phyloP scores from a whole-genome alignment of 441 rosid species.

The Metrosideros polymorpha region DNA sequence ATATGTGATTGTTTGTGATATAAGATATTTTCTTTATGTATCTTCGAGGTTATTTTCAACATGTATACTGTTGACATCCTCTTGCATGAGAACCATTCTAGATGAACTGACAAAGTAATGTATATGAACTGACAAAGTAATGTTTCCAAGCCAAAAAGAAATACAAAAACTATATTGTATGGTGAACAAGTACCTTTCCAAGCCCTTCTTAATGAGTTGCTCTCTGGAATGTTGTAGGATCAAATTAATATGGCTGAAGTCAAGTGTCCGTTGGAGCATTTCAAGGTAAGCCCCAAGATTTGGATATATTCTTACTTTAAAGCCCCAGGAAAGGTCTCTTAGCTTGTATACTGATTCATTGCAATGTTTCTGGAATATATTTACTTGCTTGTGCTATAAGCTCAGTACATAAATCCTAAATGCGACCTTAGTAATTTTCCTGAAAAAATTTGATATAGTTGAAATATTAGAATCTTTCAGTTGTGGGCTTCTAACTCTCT shows the following conservation, averaged over 20 bases:
- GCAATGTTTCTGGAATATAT: background rate
- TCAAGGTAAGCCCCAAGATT: constrained; percentile 40
- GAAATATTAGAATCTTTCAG: background rate
- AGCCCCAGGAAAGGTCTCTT: background rate
- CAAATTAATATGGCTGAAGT: constrained; percentile 90
- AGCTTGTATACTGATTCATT: background rate
- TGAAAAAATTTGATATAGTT: background rate
- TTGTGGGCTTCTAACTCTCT: background rate
- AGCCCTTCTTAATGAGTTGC: background rate
- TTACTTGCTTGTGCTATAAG: background rate
- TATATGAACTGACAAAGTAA: background rate
- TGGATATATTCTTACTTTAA: background rate
- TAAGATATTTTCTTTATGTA: background rate
- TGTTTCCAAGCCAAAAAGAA: background rate
- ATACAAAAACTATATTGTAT: background rate
- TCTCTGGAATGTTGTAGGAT: constrained; percentile 44
- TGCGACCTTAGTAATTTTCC: background rate
- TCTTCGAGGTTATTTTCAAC: background rate
- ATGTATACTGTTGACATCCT: background rate
- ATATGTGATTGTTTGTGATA: background rate
- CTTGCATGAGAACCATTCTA: background rate
- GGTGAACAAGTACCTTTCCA: background rate
- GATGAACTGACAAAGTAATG: background rate
- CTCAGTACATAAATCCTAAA: background rate
- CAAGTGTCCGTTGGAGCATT: constrained; percentile 75